Conservation (phyloP, 2,329 filamentous ascomycete genomes). For the Corynespora cassiicola region DNA sequence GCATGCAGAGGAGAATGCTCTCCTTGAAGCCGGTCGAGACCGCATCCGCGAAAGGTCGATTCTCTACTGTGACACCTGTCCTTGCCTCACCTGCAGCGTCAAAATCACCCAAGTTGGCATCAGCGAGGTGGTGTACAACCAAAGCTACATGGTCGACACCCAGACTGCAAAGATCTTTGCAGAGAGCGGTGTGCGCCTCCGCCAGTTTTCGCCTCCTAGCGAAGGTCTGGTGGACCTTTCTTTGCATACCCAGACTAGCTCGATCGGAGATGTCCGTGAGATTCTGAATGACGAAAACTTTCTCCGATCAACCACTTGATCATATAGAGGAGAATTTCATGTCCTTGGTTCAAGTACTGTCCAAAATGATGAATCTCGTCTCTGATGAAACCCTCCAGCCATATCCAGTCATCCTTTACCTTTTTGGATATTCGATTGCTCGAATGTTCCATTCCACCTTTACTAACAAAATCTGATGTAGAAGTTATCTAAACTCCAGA, state of each 20-base stretch:
- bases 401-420: too few species aligned
- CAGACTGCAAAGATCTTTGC: constrained; percentile 79
- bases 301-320: constrained; percentile 23
- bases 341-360: too few species aligned
- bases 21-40: constrained; percentile 92
- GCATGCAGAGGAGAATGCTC: constrained; percentile 97
- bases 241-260: constrained; percentile 5
- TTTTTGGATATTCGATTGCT: too few species aligned
- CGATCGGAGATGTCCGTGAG: constrained; percentile 25
- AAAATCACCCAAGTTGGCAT: constrained; percentile 98
- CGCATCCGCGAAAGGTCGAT: constrained; percentile 82
- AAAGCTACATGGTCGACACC: constrained; percentile 92
- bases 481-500: too few species aligned
- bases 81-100: constrained; percentile 96
- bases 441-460: too few species aligned
- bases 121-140: constrained; percentile 90
- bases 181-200: constrained; percentile 81
- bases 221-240: constrained; percentile 41
- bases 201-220: constrained; percentile 77
- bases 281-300: constrained; percentile 31
- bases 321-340: too few species aligned
- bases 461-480: too few species aligned
- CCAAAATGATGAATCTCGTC: too few species aligned
- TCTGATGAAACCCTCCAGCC: too few species aligned
- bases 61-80: constrained; percentile 95